Conservation (phyloP, 257 asterid species). For the Misopates orontium region DNA sequence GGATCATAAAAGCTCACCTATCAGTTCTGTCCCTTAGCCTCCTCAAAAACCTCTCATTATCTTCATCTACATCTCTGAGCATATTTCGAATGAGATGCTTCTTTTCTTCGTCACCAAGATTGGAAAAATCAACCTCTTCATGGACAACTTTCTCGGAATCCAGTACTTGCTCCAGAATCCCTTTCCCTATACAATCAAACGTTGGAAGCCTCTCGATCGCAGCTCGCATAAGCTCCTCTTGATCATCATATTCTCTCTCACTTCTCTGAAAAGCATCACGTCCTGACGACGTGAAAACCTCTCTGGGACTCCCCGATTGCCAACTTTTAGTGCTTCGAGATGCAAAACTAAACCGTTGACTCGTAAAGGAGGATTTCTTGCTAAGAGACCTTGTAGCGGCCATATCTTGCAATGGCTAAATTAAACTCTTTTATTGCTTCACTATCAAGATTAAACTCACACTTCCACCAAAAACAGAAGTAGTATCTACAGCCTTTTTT, state of each 20-base stretch:
- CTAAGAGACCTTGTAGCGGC: conserved; percentile 51
- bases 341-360: conserved; percentile 48
- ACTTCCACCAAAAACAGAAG: conserved; percentile 12
- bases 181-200: conserved; percentile 69
- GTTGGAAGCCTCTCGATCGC: conserved; percentile 92
- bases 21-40: conserved; percentile 80
- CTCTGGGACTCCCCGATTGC: conserved; percentile 74
- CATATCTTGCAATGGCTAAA: conserved; percentile 40
- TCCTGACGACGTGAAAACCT: conserved; percentile 60
- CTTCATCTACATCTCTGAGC: conserved; percentile 79
- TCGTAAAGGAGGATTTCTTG: conserved; percentile 41
- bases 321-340: conserved; percentile 60
- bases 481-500: conserved; percentile 11
- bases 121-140: conserved; percentile 66
- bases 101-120: conserved; percentile 58
- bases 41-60: conserved; percentile 76
- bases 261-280: conserved; percentile 63
- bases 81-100: conserved; percentile 61
- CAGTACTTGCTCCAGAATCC: conserved; percentile 58
- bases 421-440: neutral
- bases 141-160: conserved; percentile 66
- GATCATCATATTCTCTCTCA: conserved; percentile 67
- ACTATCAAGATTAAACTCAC: neutral
- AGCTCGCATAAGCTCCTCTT: conserved; percentile 88
- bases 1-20: conserved; percentile 44